A percentile compares a stretch with the other conserved stretches of the same genome.
phyloP scores from a whole-genome alignment of 768 basidiomycete species.

The Lenzites betulinus region DNA sequence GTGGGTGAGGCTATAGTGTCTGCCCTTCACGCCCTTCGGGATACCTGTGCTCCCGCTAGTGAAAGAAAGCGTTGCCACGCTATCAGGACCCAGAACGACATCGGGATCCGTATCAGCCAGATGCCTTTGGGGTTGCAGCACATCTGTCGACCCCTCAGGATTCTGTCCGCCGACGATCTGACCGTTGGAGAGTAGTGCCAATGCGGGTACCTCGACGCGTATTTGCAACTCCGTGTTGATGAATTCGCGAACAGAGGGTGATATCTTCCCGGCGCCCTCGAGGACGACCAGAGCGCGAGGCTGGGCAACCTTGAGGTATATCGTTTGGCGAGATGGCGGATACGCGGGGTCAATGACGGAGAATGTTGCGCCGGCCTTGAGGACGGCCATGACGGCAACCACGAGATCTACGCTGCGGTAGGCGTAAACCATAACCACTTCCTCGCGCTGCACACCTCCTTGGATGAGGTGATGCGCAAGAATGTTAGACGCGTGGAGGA shows the following conservation, averaged over 20 bases:
- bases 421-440: slow-evolving; percentile 98
- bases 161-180: slow-evolving; percentile 63
- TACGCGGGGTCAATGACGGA: slow-evolving; percentile 99
- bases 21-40: slow-evolving; percentile 94
- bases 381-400: slow-evolving; percentile 93
- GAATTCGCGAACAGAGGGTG: slow-evolving; percentile 81
- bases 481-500: slow-evolving; percentile 84
- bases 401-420: slow-evolving; percentile 95
- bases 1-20: slow-evolving; percentile 95
- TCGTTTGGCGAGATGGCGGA: slow-evolving; percentile 87
- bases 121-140: slow-evolving; percentile 53
- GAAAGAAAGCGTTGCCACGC: slow-evolving; percentile 91
- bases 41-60: slow-evolving; percentile 98
- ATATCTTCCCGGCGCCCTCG: slow-evolving; percentile 84
- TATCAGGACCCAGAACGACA: slow-evolving; percentile 90
- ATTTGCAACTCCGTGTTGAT: slow-evolving; percentile 77
- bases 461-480: slow-evolving; percentile 88
- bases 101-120: slow-evolving; percentile 76
- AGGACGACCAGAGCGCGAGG: slow-evolving; percentile 91
- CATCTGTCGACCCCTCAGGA: slow-evolving; percentile 47
- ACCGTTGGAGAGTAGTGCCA: slow-evolving; percentile 71
- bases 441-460: slow-evolving; percentile 85
- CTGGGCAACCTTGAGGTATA: slow-evolving; percentile 91
- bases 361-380: slow-evolving; percentile 96
- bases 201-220: slow-evolving; percentile 87